Percentiles rank a stretch among this genome's conserved stretches.
These are phyloP conservation scores for Diaporthe sp. DNA, from an alignment of 2,329 filamentous ascomycete species.

Conservation along the genomic window DNA sequence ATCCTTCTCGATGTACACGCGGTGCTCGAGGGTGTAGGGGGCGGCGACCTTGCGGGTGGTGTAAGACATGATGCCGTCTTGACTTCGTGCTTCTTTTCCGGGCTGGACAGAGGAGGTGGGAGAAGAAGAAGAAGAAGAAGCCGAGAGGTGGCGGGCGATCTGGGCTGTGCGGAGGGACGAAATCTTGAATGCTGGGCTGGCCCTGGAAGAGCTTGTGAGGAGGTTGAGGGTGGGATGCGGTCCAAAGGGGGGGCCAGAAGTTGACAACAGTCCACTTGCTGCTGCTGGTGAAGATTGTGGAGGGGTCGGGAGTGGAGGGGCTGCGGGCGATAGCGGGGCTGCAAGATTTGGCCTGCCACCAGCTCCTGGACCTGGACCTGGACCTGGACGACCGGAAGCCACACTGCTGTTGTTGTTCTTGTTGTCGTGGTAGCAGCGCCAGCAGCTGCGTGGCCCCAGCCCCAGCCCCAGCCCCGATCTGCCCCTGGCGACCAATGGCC, in stretches of 20 bases:
- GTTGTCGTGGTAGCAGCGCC: not conserved
- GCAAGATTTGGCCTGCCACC: slow-evolving; percentile 29
- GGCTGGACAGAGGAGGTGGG: slow-evolving; percentile 42
- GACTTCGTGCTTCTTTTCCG: slow-evolving; percentile 5
- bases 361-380: not conserved
- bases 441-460: not conserved
- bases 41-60: slow-evolving; percentile 88
- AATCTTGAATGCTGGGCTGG: slow-evolving; percentile 55
- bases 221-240: not conserved
- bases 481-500: not conserved
- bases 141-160: slow-evolving; percentile 69
- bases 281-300: slow-evolving; percentile 30
- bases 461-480: not conserved
- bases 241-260: slow-evolving; percentile 31
- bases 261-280: slow-evolving; percentile 34
- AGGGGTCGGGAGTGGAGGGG: slow-evolving; percentile 40
- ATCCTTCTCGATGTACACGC: slow-evolving; percentile 98
- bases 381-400: not conserved
- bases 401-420: too few relatives aligned
- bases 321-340: slow-evolving; percentile 36
- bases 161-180: slow-evolving; percentile 66
- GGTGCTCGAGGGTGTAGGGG: slow-evolving; percentile 95
- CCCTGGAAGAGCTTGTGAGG: slow-evolving; percentile 41
- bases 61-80: slow-evolving; percentile 74
- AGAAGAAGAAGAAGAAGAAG: slow-evolving; percentile 51